These are phyloP conservation scores for Hymenochaete sp. DNA, from an alignment of 1,284 basidiomycete genomes.

Conservation along the genomic window DNA sequence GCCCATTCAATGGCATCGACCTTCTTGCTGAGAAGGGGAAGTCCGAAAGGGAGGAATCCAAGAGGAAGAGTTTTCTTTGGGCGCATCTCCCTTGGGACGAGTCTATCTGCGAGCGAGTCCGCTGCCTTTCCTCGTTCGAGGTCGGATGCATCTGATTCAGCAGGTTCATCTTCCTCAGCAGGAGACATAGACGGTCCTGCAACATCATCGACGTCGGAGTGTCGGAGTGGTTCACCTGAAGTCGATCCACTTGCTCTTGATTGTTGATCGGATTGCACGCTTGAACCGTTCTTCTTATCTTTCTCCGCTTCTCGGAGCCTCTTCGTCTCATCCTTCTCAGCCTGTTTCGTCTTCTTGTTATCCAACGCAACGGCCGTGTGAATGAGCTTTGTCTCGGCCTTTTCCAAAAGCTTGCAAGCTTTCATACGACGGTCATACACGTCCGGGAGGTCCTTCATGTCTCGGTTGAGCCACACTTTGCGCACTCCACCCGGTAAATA, in stretches of 20 bases:
- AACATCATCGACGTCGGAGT: not conserved
- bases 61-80: conserved; percentile 71
- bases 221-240: conserved; percentile 15
- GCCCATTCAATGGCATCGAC: conserved; percentile 93
- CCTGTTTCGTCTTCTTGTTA: conserved; percentile 36
- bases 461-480: conserved; percentile 84
- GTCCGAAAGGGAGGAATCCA: conserved; percentile 45
- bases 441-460: conserved; percentile 79
- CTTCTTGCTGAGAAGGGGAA: conserved; percentile 70
- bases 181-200: not conserved
- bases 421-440: conserved; percentile 71
- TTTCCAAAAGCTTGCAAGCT: conserved; percentile 75
- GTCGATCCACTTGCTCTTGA: too few relatives aligned
- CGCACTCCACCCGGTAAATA: conserved; percentile 79
- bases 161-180: not conserved
- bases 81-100: conserved; percentile 62
- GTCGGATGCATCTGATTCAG: too few relatives aligned
- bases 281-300: conserved; percentile 24
- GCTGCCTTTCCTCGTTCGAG: too few relatives aligned
- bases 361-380: conserved; percentile 64
- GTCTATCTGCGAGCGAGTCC: conserved; percentile 43
- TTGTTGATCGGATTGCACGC: too few relatives aligned
- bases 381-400: conserved; percentile 72
- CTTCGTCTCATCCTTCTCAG: conserved; percentile 20
- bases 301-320: too few relatives aligned